Evolutionary conservation across 768 basidiomycete species (phyloP).

Genomic region (Hypholoma fasciculare): DNA sequence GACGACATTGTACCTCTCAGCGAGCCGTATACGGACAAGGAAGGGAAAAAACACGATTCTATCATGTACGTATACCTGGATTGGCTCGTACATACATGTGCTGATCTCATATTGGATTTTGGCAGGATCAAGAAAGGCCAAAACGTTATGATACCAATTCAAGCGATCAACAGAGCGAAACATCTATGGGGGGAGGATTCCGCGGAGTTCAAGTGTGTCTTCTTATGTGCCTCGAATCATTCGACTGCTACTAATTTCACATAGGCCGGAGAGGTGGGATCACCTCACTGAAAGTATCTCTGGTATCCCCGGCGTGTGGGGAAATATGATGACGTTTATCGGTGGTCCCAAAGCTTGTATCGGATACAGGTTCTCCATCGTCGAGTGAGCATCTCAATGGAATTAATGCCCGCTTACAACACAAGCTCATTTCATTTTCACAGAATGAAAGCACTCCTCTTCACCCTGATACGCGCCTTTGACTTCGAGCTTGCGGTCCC

Average conservation of each 20-base stretch:
- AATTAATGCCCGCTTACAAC: not conserved
- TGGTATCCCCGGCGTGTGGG: slow-evolving; percentile 49
- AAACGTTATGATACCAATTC: slow-evolving; percentile 46
- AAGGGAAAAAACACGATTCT: slow-evolving; percentile 37
- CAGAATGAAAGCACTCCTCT: slow-evolving; percentile 39
- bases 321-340: slow-evolving; percentile 56
- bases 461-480: slow-evolving; percentile 51
- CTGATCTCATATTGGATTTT: not conserved
- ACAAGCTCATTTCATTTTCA: not conserved
- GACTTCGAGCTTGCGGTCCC: slow-evolving; percentile 57
- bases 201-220: slow-evolving; percentile 50
- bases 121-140: slow-evolving; percentile 43
- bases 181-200: slow-evolving; percentile 65
- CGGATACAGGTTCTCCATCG: slow-evolving; percentile 63
- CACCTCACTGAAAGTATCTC: slow-evolving; percentile 40
- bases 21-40: slow-evolving; percentile 43
- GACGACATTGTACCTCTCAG: slow-evolving; percentile 55
- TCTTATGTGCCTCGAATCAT: not conserved
- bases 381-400: slow-evolving; percentile 44
- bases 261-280: slow-evolving; percentile 67
- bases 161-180: slow-evolving; percentile 48
- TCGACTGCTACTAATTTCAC: not conserved
- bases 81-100: not conserved
- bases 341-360: slow-evolving; percentile 67
- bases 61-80: slow-evolving; percentile 31